These are phyloP conservation scores for Geotrichum bryndzae DNA, from an alignment of 1,139 yeast genomes.

Conservation along the genomic window DNA sequence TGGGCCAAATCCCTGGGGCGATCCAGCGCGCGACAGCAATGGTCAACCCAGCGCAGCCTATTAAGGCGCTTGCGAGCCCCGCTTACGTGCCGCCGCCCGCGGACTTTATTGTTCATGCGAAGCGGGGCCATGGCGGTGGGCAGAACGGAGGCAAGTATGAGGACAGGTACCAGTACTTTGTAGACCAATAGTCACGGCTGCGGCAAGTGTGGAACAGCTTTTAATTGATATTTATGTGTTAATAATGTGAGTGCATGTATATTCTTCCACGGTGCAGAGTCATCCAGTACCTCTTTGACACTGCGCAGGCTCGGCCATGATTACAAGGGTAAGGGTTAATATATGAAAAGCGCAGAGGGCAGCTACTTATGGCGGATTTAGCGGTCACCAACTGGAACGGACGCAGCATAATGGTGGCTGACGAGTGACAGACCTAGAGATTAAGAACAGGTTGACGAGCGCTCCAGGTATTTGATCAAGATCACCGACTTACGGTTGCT, in stretches of 20 bases:
- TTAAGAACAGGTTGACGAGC: neutral
- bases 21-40: conserved; percentile 40
- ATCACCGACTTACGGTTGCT: neutral
- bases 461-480: neutral
- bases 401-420: no score
- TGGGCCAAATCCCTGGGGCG: conserved; percentile 39
- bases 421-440: neutral
- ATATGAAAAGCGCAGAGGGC: neutral
- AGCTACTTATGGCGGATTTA: neutral
- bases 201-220: no score
- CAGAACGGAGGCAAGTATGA: conserved; percentile 17
- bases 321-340: neutral
- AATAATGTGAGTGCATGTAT: neutral
- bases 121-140: conserved; percentile 20
- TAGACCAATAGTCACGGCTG: conserved; percentile 1
- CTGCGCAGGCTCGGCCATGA: neutral
- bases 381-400: neutral
- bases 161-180: conserved; percentile 7
- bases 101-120: conserved; percentile 14
- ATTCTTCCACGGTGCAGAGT: neutral
- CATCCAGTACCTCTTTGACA: neutral
- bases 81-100: conserved; percentile 41
- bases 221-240: neutral
- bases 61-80: conserved; percentile 38
- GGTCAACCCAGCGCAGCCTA: conserved; percentile 37